A percentile compares a stretch with the other conserved stretches of the same genome.
Evolutionary conservation across 2,329 filamentous ascomycete genomes (phyloP).

Genomic region (Penicillium sp.): DNA sequence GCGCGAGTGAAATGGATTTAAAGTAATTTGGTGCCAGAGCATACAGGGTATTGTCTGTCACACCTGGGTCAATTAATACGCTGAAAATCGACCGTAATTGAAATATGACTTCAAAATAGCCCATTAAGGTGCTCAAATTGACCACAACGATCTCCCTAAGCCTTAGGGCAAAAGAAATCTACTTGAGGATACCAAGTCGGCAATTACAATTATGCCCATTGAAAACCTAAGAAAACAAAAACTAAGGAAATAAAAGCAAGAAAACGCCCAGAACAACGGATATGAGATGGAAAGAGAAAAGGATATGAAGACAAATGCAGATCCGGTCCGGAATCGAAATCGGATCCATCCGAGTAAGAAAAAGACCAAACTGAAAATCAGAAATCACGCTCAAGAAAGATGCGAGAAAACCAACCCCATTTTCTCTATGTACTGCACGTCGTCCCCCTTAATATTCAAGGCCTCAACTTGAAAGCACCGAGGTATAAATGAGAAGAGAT

Average conservation of each 20-base stretch:
- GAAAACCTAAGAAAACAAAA: not conserved
- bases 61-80: too few species aligned
- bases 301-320: not conserved
- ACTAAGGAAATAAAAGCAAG: not conserved
- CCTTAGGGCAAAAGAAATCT: not conserved
- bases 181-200: not conserved
- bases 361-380: not conserved
- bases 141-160: not conserved
- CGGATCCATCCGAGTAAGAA: not conserved
- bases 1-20: too few species aligned
- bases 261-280: not conserved
- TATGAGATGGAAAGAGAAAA: not conserved
- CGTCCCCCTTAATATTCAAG: not conserved
- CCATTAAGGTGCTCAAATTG: not conserved
- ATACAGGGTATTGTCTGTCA: too few species aligned
- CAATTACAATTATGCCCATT: not conserved
- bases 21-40: too few species aligned
- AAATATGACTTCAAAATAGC: too few species aligned
- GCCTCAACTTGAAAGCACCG: not conserved
- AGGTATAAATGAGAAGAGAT: not conserved
- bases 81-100: too few species aligned
- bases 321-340: not conserved
- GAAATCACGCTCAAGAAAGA: not conserved
- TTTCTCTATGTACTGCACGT: not conserved
- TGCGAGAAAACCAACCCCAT: not conserved